Evolutionary conservation across 192 early-diverging fungal genomes (phyloP).

Genomic region (Phycomyces nitens): DNA sequence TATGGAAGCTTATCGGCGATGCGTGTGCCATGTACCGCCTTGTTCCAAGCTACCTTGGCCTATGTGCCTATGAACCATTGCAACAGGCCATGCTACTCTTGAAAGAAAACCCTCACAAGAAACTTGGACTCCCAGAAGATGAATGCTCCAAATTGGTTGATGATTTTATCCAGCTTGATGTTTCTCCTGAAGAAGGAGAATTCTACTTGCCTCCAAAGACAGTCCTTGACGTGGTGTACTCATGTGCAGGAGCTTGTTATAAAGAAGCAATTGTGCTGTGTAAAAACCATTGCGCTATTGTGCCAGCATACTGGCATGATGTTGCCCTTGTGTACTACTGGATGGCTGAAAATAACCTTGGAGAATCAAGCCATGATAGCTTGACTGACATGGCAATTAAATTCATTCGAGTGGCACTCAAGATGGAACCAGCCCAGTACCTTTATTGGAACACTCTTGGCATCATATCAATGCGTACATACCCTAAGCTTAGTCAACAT

Average conservation of each 20-base stretch:
- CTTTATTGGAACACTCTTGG: conserved; percentile 75
- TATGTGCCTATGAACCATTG: conserved; percentile 29
- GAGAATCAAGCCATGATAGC: background rate
- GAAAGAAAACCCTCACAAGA: conserved; percentile 23
- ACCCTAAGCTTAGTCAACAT: conserved; percentile 71
- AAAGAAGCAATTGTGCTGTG: conserved; percentile 48
- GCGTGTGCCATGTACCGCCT: conserved; percentile 48
- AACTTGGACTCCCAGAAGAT: conserved; percentile 37
- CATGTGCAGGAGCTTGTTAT: conserved; percentile 47
- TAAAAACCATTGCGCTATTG: conserved; percentile 34
- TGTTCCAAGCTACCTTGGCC: conserved; percentile 45
- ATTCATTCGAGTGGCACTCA: conserved; percentile 55
- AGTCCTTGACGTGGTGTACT: conserved; percentile 39
- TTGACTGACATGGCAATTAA: conserved; percentile 34
- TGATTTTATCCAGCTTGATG: conserved; percentile 8
- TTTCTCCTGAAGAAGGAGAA: conserved; percentile 20
- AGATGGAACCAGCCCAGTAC: conserved; percentile 53
- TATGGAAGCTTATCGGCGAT: conserved; percentile 62
- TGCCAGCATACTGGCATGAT: conserved; percentile 51
- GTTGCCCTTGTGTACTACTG: conserved; percentile 47
- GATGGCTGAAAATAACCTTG: conserved; percentile 25
- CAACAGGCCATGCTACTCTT: conserved; percentile 27
- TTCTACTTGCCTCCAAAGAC: conserved; percentile 30
- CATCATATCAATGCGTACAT: conserved; percentile 47
- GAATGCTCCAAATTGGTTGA: conserved; percentile 21